These are phyloP conservation scores for Alternaria ventricosa DNA, from an alignment of 2,329 filamentous ascomycete genomes.

Conservation along the genomic window DNA sequence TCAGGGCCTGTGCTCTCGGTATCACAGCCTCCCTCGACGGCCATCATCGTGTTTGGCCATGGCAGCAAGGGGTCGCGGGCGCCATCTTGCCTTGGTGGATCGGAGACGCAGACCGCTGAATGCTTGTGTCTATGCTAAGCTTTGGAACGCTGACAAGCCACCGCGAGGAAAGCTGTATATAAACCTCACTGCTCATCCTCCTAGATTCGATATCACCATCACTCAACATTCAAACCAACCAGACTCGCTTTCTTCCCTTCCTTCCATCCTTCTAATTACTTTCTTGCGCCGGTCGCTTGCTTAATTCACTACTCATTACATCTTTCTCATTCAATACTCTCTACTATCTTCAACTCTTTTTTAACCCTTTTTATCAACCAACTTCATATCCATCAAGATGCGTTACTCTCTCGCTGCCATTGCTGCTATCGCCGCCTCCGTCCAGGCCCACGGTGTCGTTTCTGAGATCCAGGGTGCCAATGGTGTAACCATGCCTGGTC, in stretches of 20 bases:
- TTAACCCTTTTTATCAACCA: conserved; percentile 2
- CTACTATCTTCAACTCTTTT: background rate
- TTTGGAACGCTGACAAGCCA: conserved; percentile 17
- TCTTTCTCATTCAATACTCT: background rate
- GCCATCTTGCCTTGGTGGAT: conserved; percentile 4
- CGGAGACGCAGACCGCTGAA: conserved; percentile 18
- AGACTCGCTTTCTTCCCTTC: conserved; percentile 36
- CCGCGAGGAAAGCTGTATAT: conserved; percentile 29
- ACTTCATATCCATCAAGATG: conserved; percentile 50
- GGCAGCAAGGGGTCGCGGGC: conserved; percentile 7
- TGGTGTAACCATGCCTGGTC: conserved; percentile 67
- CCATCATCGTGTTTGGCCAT: conserved; percentile 23
- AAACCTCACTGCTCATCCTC: conserved; percentile 24
- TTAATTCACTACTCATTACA: conserved; percentile 25
- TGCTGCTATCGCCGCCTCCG: conserved; percentile 55
- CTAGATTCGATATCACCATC: conserved; percentile 33
- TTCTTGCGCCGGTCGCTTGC: conserved; percentile 48
- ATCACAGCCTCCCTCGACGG: conserved; percentile 24
- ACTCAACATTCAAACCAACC: conserved; percentile 12
- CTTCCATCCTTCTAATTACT: conserved; percentile 36
- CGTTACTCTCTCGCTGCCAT: conserved; percentile 56
- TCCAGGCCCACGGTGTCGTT: conserved; percentile 66
- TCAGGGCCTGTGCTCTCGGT: conserved; percentile 24
- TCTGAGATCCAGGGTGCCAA: conserved; percentile 65
- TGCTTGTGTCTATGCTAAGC: conserved; percentile 43